These are phyloP conservation scores for Decorospora gaudefroyi DNA, from an alignment of 2,329 filamentous ascomycete genomes.

Conservation along the genomic window DNA sequence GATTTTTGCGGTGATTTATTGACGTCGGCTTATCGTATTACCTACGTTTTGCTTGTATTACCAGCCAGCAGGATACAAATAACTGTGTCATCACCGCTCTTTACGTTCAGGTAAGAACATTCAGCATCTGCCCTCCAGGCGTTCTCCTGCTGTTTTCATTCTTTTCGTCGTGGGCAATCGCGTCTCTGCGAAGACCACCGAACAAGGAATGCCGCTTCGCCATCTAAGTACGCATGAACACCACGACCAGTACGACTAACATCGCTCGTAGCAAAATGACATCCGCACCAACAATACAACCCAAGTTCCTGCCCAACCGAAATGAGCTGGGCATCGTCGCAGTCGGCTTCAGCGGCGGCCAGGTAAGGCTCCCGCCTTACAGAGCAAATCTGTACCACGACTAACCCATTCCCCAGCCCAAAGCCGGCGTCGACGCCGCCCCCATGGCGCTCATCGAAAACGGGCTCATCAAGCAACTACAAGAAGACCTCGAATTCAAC, in stretches of 20 bases:
- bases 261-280: slow-evolving; percentile 50
- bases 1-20: background rate
- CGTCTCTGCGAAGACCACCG: slow-evolving; percentile 2
- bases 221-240: background rate
- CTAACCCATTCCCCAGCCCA: slow-evolving; percentile 62
- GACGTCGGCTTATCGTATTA: no score
- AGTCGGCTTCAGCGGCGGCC: slow-evolving; percentile 94
- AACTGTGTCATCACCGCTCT: background rate
- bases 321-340: slow-evolving; percentile 88
- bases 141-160: slow-evolving; percentile 3
- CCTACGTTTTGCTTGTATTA: no score
- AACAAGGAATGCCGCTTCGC: slow-evolving; percentile 2
- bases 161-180: background rate
- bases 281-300: slow-evolving; percentile 61
- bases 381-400: slow-evolving; percentile 3
- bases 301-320: slow-evolving; percentile 78
- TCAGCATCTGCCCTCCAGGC: background rate
- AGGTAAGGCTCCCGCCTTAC: slow-evolving; percentile 62
- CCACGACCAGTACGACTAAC: slow-evolving; percentile 4
- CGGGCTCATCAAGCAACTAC: slow-evolving; percentile 81
- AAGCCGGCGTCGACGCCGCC: slow-evolving; percentile 87
- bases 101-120: slow-evolving; percentile 1
- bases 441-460: slow-evolving; percentile 86
- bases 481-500: slow-evolving; percentile 84
- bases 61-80: no score